A percentile compares a stretch with the other conserved stretches of the same genome.
phyloP scores from a whole-genome alignment of 495 filamentous ascomycete genomes.

The Penicillium salamii region DNA sequence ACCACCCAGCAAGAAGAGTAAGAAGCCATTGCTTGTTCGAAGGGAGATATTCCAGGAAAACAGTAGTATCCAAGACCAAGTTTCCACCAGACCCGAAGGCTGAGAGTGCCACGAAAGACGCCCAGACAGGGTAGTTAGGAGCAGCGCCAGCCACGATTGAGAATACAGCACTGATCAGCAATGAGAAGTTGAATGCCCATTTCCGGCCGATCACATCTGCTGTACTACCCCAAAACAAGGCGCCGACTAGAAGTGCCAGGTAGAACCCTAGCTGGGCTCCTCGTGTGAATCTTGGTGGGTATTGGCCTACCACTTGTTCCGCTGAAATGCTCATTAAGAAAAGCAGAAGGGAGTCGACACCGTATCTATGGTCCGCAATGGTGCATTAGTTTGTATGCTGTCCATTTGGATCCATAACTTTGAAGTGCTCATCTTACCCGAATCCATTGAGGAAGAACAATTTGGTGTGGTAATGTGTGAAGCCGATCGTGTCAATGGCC shows the following conservation, averaged over 20 bases:
- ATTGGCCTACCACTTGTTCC: conserved; percentile 54
- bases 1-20: conserved; percentile 50
- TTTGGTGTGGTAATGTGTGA: conserved; percentile 66
- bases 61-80: conserved; percentile 65
- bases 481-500: conserved; percentile 73
- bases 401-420: no score
- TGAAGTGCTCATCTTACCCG: conserved; percentile 24
- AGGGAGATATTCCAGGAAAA: conserved; percentile 52
- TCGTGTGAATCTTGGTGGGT: conserved; percentile 17
- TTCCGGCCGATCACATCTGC: conserved; percentile 55
- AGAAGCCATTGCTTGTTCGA: conserved; percentile 44
- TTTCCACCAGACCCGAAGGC: conserved; percentile 63
- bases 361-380: no score
- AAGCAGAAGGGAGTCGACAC: conserved; percentile 62
- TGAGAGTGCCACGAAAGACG: conserved; percentile 42
- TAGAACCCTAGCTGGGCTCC: not conserved
- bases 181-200: conserved; percentile 51
- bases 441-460: conserved; percentile 67
- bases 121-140: conserved; percentile 49
- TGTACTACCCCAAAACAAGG: conserved; percentile 52
- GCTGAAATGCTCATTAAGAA: conserved; percentile 62
- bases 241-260: conserved; percentile 50
- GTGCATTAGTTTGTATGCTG: no score
- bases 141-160: conserved; percentile 47
- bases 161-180: conserved; percentile 48